phyloP scores from a whole-genome alignment of 139 green algal genomes.

The Mychonastes homosphaera region DNA sequence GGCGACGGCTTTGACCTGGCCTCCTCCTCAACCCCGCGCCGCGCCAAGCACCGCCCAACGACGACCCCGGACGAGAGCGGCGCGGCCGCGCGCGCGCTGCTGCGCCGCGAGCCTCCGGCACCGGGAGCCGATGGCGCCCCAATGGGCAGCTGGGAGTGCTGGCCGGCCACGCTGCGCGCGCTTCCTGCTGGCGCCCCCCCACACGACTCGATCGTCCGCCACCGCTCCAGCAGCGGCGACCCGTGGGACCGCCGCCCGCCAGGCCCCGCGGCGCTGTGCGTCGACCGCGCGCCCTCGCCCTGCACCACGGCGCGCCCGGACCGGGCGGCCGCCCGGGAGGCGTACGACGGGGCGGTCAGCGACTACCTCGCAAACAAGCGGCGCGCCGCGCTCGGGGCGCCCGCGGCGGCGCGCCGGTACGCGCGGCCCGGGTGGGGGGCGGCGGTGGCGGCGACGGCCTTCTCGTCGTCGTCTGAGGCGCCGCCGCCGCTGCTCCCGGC shows the following conservation, averaged over 20 bases:
- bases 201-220: constrained; percentile 13
- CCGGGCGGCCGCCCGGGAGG: not conserved
- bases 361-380: constrained; percentile 6
- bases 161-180: not conserved
- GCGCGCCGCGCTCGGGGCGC: constrained; percentile 1
- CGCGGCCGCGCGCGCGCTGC: not conserved
- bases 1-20: not conserved
- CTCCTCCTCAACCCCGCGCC: not conserved
- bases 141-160: not conserved
- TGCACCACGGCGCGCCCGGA: not conserved
- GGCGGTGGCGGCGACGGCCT: not conserved
- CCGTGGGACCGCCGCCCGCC: not conserved
- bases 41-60: too few species aligned
- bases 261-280: not conserved
- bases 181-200: not conserved
- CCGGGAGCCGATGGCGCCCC: not conserved
- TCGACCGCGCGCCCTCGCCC: not conserved
- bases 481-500: not conserved
- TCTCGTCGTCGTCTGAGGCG: not conserved
- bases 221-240: constrained; percentile 1
- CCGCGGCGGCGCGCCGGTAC: not conserved
- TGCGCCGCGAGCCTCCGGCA: not conserved
- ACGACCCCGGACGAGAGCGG: not conserved
- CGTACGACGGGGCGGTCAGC: constrained; percentile 1
- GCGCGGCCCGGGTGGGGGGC: not conserved